Conservation (phyloP, 768 basidiomycete genomes). For the Filobasidium wieringae region DNA sequence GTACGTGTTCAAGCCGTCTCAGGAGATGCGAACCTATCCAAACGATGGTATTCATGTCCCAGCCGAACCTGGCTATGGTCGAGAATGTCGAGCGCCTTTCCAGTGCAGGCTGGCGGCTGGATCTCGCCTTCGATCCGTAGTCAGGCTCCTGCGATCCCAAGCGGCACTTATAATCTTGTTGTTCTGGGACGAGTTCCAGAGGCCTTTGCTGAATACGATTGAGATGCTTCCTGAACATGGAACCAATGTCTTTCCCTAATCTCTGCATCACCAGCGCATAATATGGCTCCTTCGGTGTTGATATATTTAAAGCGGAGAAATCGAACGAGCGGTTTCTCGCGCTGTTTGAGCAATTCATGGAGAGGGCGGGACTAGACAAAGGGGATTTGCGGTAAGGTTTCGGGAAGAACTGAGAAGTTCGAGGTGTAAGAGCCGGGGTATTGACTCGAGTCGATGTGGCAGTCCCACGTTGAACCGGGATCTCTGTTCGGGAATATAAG, state of each 20-base stretch:
- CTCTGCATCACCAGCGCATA: conserved; percentile 14
- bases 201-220: neutral
- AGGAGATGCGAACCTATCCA: conserved; percentile 12
- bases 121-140: neutral
- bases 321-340: neutral
- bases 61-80: neutral
- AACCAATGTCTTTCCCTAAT: conserved; percentile 5
- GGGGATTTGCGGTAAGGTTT: neutral
- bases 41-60: conserved; percentile 10
- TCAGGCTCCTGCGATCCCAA: too few species aligned
- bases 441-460: neutral
- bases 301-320: neutral
- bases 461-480: neutral
- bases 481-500: conserved; percentile 7
- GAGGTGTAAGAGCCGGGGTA: neutral
- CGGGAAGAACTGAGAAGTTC: neutral
- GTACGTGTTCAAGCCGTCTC: conserved; percentile 6
- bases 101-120: neutral
- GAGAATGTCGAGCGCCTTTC: neutral
- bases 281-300: neutral
- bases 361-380: neutral
- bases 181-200: too few species aligned
- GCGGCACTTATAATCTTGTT: too few species aligned
- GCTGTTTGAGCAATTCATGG: neutral
- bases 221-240: conserved; percentile 3